Base-by-base conservation (phyloP, 75 land plant genomes). In the Isoetes taiwanensis region DNA sequence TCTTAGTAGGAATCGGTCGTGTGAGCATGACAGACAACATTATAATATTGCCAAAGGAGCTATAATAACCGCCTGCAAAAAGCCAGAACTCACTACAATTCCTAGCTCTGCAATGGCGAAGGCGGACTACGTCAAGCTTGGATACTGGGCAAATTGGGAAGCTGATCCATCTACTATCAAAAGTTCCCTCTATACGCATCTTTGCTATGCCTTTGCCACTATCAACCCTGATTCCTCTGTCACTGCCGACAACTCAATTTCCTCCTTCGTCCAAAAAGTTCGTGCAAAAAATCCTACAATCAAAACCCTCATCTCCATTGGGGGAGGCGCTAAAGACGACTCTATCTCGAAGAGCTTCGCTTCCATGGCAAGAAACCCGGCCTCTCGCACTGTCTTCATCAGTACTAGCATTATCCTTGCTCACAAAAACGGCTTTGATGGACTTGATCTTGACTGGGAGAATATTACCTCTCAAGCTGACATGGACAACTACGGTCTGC, bases 381-480 rank as follows among this genome's bases (percentile, higher is more conserved):
- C 19, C 16, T 46, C 6, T 6, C 50, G 50, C 12, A 23, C 50
- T n/a, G n/a, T 23, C 12, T 46, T 46, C 50, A 46, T 46, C 50
- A 46, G n/a, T 23, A 46, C 21, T 23, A 46, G 25, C 12, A 46
- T 46, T 19, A 16, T 23, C 21, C 50, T 46, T 23, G 6, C n/a
- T n/a, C 16, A 46, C 21, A 46, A 5, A 23, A 19, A 46, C 16
- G 16, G 50, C 50, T 46, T 46, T n/a, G 50, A 46, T 19, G 50
- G 50, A 6, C 50, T 46, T 19, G 50, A 46, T 46, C 50, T 46
- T 6, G 50, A 46, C 50, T 46, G 50, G 50, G 50, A 46, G 16
- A 5, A 46, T 46, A 16, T 23, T 19, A 8, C 5, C 19, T 6
- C 5, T n/a, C 5, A 16, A 5, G 5, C 50, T 6, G 12, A 46